These are phyloP conservation scores for Trifolium subterraneum DNA, from an alignment of 306 rosid genomes.

Conservation along the genomic window DNA sequence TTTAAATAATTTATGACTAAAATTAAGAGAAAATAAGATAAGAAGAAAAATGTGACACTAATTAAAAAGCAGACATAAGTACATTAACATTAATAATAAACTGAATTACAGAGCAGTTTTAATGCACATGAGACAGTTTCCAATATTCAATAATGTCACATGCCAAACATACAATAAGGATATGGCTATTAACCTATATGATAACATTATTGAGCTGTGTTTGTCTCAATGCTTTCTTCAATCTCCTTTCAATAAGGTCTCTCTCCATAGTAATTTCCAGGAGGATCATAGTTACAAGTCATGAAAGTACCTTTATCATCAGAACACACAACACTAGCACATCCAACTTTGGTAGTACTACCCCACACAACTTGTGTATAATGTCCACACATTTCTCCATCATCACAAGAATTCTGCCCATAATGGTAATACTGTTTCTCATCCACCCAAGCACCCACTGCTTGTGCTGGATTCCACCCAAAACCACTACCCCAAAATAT, in stretches of 20 bases:
- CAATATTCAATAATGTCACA: conserved; percentile 36
- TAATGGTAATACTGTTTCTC: conserved; percentile 67
- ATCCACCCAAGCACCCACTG: conserved; percentile 72
- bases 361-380: conserved; percentile 91
- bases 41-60: not conserved
- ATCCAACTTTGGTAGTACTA: conserved; percentile 60
- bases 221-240: not conserved
- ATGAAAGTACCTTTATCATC: conserved; percentile 71
- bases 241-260: conserved; percentile 63
- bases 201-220: conserved; percentile 33
- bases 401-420: conserved; percentile 61
- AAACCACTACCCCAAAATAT: conserved; percentile 93
- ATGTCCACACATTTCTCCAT: conserved; percentile 75
- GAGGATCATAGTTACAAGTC: conserved; percentile 91
- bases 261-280: conserved; percentile 85
- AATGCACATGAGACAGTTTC: conserved; percentile 11
- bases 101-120: conserved; percentile 31
- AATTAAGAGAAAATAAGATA: too few relatives aligned
- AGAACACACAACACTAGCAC: conserved; percentile 66
- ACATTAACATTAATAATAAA: conserved; percentile 22
- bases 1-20: too few relatives aligned
- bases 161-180: conserved; percentile 22
- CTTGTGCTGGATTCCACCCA: conserved; percentile 76
- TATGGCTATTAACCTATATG: not conserved
- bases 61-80: not conserved